A percentile compares a stretch with the other conserved stretches of the same genome.
Conservation (phyloP, 2,329 filamentous ascomycete species). For the Amphichorda felina region DNA sequence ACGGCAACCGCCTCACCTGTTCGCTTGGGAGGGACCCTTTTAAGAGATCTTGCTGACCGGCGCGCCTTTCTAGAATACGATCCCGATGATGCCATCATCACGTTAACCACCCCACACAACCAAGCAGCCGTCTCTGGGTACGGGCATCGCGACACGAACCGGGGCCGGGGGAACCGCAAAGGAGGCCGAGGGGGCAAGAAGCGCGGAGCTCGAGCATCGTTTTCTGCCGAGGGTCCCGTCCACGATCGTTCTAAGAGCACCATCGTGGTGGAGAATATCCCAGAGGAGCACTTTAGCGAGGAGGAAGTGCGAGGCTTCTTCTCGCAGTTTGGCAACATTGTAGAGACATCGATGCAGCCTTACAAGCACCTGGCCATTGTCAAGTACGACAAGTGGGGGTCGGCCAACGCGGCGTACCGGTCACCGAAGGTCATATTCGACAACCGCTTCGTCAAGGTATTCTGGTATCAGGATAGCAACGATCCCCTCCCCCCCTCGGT, state of each 20-base stretch:
- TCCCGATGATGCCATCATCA: conserved; percentile 13
- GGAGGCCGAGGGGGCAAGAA: conserved; percentile 19
- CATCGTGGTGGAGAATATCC: conserved; percentile 69
- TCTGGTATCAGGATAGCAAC: conserved; percentile 55
- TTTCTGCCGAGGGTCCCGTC: conserved; percentile 53
- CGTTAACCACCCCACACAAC: conserved; percentile 7
- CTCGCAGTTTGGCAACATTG: conserved; percentile 55
- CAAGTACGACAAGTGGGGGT: conserved; percentile 53
- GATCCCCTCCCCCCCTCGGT: conserved; percentile 9
- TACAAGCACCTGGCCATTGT: conserved; percentile 58
- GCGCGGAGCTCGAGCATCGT: conserved; percentile 35
- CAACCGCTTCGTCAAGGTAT: conserved; percentile 77
- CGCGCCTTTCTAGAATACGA: conserved; percentile 17
- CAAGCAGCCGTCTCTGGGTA: neutral
- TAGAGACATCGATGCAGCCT: conserved; percentile 51
- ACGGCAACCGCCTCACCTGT: no score
- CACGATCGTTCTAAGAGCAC: conserved; percentile 51
- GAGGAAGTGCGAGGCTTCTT: conserved; percentile 58
- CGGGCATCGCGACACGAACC: neutral
- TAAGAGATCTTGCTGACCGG: neutral
- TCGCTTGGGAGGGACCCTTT: no score
- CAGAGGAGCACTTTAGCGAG: conserved; percentile 57
- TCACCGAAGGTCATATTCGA: conserved; percentile 76
- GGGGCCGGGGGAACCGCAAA: conserved; percentile 22
- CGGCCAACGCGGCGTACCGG: conserved; percentile 58